Base-by-base conservation (phyloP, 2,329 filamentous ascomycete species). In the Monilinia fructigena region DNA sequence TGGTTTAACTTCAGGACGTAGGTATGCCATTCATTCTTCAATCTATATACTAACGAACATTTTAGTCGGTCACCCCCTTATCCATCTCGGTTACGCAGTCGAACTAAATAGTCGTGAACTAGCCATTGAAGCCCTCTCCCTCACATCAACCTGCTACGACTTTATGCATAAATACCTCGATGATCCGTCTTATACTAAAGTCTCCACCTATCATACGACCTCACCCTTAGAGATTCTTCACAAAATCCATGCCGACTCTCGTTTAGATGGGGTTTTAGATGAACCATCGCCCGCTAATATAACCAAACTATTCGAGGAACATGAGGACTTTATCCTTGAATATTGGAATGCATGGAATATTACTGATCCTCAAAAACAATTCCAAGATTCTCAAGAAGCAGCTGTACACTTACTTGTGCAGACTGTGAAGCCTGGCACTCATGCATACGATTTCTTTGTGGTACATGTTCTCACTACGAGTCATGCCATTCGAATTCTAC, bases 301-400 rank as follows among this genome's bases (percentile, higher is more conserved):
- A 62, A 82, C 86, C 5, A 78, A 79, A 2, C 80, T 97, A 10
- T 89, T 97, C 68, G 78, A 84, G 47, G 80, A 89, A 68, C 85
- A 89, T 63, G 89, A 94, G 74, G 82, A 84, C 18, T 82, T 88
- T 0, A 80, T 97, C 20, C 78, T 97, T 55, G 89, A 96, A 72
- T 92, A 98, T 79, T 98, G 93, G 92, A 95, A 96, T 71, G 88
- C 90, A 3, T 97, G 93, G 93, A 81, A 83, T 12, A 82, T 96
- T 28, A 79, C 82, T 11, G 83, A 93, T 68, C 89, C 91, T 0
- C 82, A 83, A n/a, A 82, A 84, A 70, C 89, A 93, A 73, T 96
- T 98, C 75, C 84, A 86, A 67, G 84, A 90, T 66, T 91, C 88
- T 0, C 87, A 89, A 73, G 82, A 86, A 74, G 82, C 83, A 0